Evolutionary conservation across 2,329 filamentous ascomycete species (phyloP).

Genomic region (Nothomitra cinnamomea): DNA sequence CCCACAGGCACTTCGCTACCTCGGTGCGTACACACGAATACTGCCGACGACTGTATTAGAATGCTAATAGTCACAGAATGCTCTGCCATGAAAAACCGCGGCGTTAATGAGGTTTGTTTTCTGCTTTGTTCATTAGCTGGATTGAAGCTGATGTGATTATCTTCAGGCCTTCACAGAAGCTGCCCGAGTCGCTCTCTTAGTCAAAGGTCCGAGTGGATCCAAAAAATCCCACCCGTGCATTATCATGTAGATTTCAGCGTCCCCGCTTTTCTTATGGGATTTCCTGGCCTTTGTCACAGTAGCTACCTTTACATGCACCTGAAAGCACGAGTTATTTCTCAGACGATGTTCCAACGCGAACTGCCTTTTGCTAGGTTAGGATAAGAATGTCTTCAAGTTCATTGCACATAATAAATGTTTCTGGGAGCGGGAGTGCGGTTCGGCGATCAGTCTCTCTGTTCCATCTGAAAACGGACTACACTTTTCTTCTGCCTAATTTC

Average conservation of each 20-base stretch:
- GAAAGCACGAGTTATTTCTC: not conserved
- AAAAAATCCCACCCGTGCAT: constrained; percentile 18
- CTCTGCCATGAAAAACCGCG: constrained; percentile 93
- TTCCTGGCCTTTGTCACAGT: not conserved
- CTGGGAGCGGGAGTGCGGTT: constrained; percentile 1
- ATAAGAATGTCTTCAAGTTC: not conserved
- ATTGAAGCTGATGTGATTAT: not conserved
- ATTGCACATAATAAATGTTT: not conserved
- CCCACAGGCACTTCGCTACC: constrained; percentile 62
- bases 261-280: not conserved
- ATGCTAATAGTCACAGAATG: constrained; percentile 47
- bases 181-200: constrained; percentile 67
- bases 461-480: not conserved
- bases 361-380: not conserved
- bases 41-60: not conserved
- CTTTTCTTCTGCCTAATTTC: not conserved
- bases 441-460: not conserved
- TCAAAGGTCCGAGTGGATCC: constrained; percentile 26
- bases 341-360: not conserved
- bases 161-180: constrained; percentile 88
- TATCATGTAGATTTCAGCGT: constrained; percentile 20
- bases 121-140: not conserved
- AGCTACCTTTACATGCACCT: not conserved
- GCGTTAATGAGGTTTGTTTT: constrained; percentile 53
- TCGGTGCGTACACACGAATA: constrained; percentile 34